Conservation (phyloP, 1,284 basidiomycete genomes). For the Sphagnurus paluster region DNA sequence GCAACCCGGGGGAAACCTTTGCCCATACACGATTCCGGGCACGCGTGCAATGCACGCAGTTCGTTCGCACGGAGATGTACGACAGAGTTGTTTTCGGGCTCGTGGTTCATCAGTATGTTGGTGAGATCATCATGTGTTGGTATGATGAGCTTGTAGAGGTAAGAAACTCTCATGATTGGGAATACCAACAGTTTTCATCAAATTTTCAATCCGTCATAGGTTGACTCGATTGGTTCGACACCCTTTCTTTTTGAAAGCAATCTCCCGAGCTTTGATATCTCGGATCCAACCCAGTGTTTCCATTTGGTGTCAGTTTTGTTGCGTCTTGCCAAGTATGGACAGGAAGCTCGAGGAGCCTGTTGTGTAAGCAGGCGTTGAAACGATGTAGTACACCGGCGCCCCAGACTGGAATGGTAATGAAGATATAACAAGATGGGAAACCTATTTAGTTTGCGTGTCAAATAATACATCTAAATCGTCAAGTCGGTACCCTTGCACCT, state of each 20-base stretch:
- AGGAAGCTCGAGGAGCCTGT: too few relatives aligned
- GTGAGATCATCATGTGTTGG: not conserved
- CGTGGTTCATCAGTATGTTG: not conserved
- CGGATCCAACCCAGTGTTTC: not conserved
- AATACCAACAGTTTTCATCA: not conserved
- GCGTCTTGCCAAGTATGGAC: not conserved
- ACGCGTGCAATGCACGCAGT: not conserved
- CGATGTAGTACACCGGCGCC: too few relatives aligned
- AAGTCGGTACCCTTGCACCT: too few relatives aligned
- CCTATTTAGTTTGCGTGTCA: too few relatives aligned
- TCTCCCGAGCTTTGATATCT: not conserved
- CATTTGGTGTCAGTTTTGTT: not conserved
- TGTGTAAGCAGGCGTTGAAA: too few relatives aligned
- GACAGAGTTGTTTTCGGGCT: not conserved
- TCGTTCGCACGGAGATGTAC: not conserved
- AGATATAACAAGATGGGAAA: too few relatives aligned
- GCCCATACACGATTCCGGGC: not conserved
- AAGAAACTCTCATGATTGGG: not conserved
- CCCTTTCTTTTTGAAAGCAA: not conserved
- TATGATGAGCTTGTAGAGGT: not conserved
- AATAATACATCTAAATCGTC: too few relatives aligned
- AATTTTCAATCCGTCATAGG: not conserved
- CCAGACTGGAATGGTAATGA: too few relatives aligned
- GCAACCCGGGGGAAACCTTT: too few relatives aligned
- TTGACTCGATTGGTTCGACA: not conserved